Percentiles rank a stretch among this genome's conserved stretches.
These are phyloP conservation scores for Sugiyamaella japonica DNA, from an alignment of 1,139 yeast genomes.

Conservation along the genomic window DNA sequence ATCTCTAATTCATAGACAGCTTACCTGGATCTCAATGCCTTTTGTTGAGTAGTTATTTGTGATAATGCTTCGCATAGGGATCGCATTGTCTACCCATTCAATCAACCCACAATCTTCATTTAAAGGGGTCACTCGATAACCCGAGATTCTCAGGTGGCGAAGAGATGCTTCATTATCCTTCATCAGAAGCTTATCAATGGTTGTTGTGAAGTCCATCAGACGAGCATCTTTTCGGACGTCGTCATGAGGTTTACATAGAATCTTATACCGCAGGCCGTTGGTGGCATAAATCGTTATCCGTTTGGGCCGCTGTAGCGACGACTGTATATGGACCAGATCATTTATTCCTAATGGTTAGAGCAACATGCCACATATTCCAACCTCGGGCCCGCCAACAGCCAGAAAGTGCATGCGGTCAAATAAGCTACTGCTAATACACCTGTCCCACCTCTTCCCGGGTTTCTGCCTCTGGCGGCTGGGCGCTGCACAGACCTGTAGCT, in stretches of 20 bases:
- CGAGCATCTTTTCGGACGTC: slow-evolving; percentile 96
- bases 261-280: slow-evolving; percentile 67
- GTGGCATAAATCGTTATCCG: slow-evolving; percentile 75
- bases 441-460: too few species aligned
- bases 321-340: slow-evolving; percentile 64
- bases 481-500: too few species aligned
- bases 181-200: slow-evolving; percentile 71
- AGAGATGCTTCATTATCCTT: slow-evolving; percentile 71
- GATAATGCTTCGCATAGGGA: slow-evolving; percentile 73
- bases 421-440: too few species aligned
- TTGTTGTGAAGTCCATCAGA: slow-evolving; percentile 86
- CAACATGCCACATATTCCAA: slow-evolving; percentile 29
- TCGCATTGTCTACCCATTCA: slow-evolving; percentile 87
- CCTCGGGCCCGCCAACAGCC: too few species aligned
- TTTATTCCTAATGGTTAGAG: slow-evolving; percentile 44
- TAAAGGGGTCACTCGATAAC: slow-evolving; percentile 87
- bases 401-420: too few species aligned
- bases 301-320: slow-evolving; percentile 85
- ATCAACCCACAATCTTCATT: slow-evolving; percentile 87
- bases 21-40: slow-evolving; percentile 40
- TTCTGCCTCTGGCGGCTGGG: too few species aligned
- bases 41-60: slow-evolving; percentile 44
- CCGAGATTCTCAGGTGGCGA: slow-evolving; percentile 67
- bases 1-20: not conserved
- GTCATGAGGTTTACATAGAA: slow-evolving; percentile 83